Conservation (phyloP, 805 yeast species). For the Saccharomyces kudriavzevii region DNA sequence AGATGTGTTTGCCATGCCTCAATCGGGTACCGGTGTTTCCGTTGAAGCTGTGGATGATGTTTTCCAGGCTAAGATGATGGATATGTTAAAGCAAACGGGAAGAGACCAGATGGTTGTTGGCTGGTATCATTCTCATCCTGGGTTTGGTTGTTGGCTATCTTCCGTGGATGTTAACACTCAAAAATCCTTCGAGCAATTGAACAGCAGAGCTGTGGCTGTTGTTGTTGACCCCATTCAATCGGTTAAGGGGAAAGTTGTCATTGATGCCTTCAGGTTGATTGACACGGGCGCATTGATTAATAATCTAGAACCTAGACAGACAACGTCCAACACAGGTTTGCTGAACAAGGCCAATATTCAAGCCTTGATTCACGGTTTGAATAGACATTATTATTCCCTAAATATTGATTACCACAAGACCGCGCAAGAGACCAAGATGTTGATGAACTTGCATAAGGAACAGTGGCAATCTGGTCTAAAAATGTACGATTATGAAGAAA, state of each 20-base stretch:
- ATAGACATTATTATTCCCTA: conserved; percentile 92
- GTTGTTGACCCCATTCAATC: conserved; percentile 98
- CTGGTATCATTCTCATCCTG: conserved; percentile 99
- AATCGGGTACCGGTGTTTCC: conserved; percentile 94
- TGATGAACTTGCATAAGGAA: conserved; percentile 85
- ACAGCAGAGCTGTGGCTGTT: conserved; percentile 94
- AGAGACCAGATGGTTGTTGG: conserved; percentile 98
- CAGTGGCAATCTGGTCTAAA: conserved; percentile 92
- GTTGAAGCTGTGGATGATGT: conserved; percentile 99
- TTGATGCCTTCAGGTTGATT: conserved; percentile 94
- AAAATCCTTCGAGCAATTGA: conserved; percentile 93
- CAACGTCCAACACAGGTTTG: conserved; percentile 92
- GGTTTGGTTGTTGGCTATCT: conserved; percentile 99
- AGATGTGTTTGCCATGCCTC: conserved; percentile 99
- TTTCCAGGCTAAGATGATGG: conserved; percentile 98
- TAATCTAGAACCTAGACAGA: conserved; percentile 96
- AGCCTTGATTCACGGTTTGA: conserved; percentile 92
- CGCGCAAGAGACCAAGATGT: conserved; percentile 84
- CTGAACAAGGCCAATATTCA: conserved; percentile 94
- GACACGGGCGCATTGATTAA: conserved; percentile 81
- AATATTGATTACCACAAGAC: conserved; percentile 94
- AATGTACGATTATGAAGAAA: conserved; percentile 65
- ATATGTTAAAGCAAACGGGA: conserved; percentile 98
- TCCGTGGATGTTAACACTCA: conserved; percentile 96
- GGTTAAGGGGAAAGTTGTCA: conserved; percentile 96